Evolutionary conservation across 2,329 filamentous ascomycete genomes (phyloP), one percentile per base, ranked within the genome.

Genomic region (Cadophora malorum): DNA sequence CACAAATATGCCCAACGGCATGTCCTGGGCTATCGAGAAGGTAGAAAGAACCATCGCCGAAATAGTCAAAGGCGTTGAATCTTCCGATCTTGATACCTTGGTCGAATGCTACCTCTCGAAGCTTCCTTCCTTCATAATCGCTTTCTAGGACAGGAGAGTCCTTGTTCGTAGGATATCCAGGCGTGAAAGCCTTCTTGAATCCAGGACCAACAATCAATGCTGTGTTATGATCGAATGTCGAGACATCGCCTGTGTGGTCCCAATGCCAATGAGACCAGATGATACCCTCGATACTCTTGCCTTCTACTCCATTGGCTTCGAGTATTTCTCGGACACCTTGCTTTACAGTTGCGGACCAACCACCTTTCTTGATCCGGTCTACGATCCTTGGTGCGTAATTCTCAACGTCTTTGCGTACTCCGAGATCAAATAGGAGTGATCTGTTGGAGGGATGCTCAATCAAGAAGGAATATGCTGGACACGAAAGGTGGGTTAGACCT

Each of bases 21-120:
- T 87, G 85, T 1, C 86, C 86, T 0, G 85, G 84, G 3, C 81
- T 78, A 67, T 83, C 79, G 0, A 83, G 72, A 1, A 88, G 77
- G 72, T 86, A 87, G 70, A 89, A 85, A 25, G 78, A 81, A 0
- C 85, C 85, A 72, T 88, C 86, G 3, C 81, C 81, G 65, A 87
- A 88, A 72, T 82, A 87, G 73, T 88, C 86, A 31, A 79, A 76
- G 1, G 83, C 83, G 38, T 78, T 72, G 72, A 84, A 85, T 9
- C 79, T 73, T 1, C 82, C 83, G 23, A 85, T 81, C 67, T 80
- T 79, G 3, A 82, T 66, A 5, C 71, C 74, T n/a, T 74, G 69
- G 52, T 77, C 73, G 50, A 78, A 76, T n/a, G 75, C 68, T 45
- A 82, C 73, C 50, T 77, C 75, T 23, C 65, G 70, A 0, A 82